Percentiles rank a stretch among this genome's conserved stretches.
Conservation (phyloP, 768 basidiomycete species). For the Naganishia antarctica region DNA sequence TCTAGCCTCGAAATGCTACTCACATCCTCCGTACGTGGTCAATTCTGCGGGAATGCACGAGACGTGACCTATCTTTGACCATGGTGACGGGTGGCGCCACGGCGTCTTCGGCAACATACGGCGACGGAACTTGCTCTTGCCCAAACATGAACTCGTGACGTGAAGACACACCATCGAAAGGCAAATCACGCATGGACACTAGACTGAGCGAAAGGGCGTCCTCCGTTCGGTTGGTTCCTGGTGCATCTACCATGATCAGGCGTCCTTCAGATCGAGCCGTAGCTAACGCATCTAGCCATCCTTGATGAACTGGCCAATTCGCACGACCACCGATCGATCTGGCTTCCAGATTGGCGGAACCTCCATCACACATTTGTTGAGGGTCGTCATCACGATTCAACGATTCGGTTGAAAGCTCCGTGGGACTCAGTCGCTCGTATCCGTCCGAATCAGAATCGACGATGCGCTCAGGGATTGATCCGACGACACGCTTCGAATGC, state of each 20-base stretch:
- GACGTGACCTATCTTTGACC: not conserved
- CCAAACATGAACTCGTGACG: too few relatives aligned
- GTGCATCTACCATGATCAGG: slow-evolving; percentile 4
- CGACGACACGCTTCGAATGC: not conserved
- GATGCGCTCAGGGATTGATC: slow-evolving; percentile 15
- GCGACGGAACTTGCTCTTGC: too few relatives aligned
- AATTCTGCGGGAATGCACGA: not conserved
- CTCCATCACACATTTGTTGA: not conserved
- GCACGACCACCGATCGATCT: not conserved
- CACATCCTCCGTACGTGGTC: not conserved
- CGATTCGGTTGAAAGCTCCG: not conserved
- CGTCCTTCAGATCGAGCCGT: slow-evolving; percentile 3
- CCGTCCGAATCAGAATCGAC: slow-evolving; percentile 14
- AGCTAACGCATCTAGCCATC: slow-evolving; percentile 5
- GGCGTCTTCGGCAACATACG: not conserved
- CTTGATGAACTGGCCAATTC: not conserved
- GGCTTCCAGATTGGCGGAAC: not conserved
- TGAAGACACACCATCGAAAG: not conserved
- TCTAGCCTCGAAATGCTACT: too few relatives aligned
- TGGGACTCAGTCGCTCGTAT: slow-evolving; percentile 12
- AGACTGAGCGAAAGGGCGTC: not conserved
- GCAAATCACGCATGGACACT: not conserved
- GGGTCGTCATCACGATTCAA: not conserved
- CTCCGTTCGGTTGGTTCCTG: not conserved
- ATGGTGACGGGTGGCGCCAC: not conserved